Evolutionary conservation across 2,329 filamentous ascomycete genomes (phyloP).

Genomic region (Ceratocystis ficicola): DNA sequence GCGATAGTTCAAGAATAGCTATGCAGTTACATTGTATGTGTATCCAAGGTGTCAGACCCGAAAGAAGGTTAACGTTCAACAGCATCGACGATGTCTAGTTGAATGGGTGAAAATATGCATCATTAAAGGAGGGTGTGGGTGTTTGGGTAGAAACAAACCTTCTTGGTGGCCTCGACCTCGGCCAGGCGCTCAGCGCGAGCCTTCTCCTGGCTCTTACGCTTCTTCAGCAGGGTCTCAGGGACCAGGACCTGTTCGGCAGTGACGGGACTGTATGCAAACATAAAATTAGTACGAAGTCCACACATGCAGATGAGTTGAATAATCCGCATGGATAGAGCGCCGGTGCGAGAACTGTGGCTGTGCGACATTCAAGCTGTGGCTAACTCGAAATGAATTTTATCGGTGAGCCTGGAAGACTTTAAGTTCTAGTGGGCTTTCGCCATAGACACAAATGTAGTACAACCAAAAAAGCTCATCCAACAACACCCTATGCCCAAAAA

Average conservation of each 20-base stretch:
- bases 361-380: slow-evolving; percentile 84
- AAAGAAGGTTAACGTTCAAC: slow-evolving; percentile 99
- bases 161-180: slow-evolving; percentile 74
- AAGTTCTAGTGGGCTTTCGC: slow-evolving; percentile 20
- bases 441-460: slow-evolving; percentile 8
- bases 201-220: slow-evolving; percentile 99
- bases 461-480: slow-evolving; percentile 48
- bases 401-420: slow-evolving; percentile 45
- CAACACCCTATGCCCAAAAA: slow-evolving; percentile 49
- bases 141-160: slow-evolving; percentile 49
- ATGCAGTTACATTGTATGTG: slow-evolving; percentile 11
- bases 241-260: slow-evolving; percentile 93
- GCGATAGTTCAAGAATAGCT: not conserved
- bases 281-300: slow-evolving; percentile 69
- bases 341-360: slow-evolving; percentile 87
- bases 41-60: slow-evolving; percentile 66
- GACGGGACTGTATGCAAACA: slow-evolving; percentile 60
- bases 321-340: slow-evolving; percentile 55
- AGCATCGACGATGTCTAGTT: slow-evolving; percentile 98
- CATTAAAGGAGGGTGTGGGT: slow-evolving; percentile 35
- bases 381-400: slow-evolving; percentile 78
- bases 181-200: slow-evolving; percentile 78
- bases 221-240: slow-evolving; percentile 99
- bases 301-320: slow-evolving; percentile 36
- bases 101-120: slow-evolving; percentile 62